A percentile compares a stretch with the other conserved stretches of the same genome.
These are phyloP conservation scores for Ceratocystis albifundus DNA, from an alignment of 2,329 filamentous ascomycete genomes.

Conservation along the genomic window DNA sequence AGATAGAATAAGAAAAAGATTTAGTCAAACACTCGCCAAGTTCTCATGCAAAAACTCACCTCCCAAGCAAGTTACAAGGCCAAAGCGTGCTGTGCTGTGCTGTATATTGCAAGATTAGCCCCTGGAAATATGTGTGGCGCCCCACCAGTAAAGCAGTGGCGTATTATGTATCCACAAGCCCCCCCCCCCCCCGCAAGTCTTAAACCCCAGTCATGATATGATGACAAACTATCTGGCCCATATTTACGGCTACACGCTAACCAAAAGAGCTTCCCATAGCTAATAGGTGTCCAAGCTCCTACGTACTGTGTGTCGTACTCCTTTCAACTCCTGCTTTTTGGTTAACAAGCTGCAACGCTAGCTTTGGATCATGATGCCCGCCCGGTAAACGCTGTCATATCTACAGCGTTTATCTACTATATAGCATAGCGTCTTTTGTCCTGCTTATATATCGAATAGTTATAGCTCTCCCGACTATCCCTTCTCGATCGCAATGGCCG, in stretches of 20 bases:
- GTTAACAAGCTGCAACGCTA: not conserved
- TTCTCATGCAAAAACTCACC: too few species aligned
- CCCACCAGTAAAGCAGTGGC: too few species aligned
- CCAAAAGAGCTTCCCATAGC: not conserved
- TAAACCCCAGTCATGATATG: not conserved
- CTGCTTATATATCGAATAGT: not conserved
- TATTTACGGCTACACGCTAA: not conserved
- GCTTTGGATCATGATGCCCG: not conserved
- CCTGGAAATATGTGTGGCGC: too few species aligned
- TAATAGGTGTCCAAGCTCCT: not conserved
- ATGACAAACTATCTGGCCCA: not conserved
- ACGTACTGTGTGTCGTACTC: not conserved
- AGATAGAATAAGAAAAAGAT: too few species aligned
- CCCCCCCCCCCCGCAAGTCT: too few species aligned
- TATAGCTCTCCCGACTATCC: not conserved
- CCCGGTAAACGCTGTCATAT: not conserved
- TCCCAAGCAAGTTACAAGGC: too few species aligned
- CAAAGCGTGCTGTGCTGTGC: too few species aligned
- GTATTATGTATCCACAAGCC: too few species aligned
- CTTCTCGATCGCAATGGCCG: slow-evolving; percentile 31
- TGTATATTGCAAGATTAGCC: too few species aligned
- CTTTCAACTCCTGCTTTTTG: not conserved
- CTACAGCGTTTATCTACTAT: not conserved
- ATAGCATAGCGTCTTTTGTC: not conserved
- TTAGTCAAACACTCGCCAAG: too few species aligned